Evolutionary conservation across 1,139 yeast genomes (phyloP).

Genomic region (Pichia sp.): DNA sequence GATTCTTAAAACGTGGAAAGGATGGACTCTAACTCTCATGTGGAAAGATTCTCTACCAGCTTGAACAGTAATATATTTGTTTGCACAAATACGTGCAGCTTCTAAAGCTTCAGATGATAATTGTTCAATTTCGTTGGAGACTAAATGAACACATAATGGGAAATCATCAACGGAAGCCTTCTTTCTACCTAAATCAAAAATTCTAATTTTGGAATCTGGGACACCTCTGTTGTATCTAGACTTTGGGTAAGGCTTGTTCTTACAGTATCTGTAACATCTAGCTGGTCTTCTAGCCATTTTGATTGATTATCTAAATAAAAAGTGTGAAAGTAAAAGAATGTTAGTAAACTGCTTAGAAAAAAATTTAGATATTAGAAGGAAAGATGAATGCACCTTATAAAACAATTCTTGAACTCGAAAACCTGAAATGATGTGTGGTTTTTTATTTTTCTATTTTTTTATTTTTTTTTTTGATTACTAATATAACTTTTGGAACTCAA

Average conservation of each 20-base stretch:
- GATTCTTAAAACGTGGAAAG: slow-evolving; percentile 99
- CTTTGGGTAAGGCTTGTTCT: slow-evolving; percentile 99
- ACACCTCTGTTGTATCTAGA: slow-evolving; percentile 99
- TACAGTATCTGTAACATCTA: slow-evolving; percentile 99
- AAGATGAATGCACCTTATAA: background rate
- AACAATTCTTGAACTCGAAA: no score
- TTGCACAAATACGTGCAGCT: slow-evolving; percentile 99
- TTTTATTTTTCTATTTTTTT: no score
- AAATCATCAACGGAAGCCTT: slow-evolving; percentile 98
- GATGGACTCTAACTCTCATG: slow-evolving; percentile 99
- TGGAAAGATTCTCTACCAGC: slow-evolving; percentile 99
- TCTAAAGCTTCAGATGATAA: slow-evolving; percentile 99
- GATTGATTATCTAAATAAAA: slow-evolving; percentile 28
- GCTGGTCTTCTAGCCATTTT: slow-evolving; percentile 99
- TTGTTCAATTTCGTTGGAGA: slow-evolving; percentile 98
- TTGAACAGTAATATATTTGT: slow-evolving; percentile 96
- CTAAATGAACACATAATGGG: slow-evolving; percentile 99
- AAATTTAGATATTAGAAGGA: background rate
- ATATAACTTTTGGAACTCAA: no score
- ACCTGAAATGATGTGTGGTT: no score
- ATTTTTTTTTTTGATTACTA: background rate
- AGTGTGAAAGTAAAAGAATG: slow-evolving; percentile 1
- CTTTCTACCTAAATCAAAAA: slow-evolving; percentile 99
- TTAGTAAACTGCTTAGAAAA: slow-evolving; percentile 11
- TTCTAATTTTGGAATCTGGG: slow-evolving; percentile 99